These are phyloP conservation scores for Globisporangium alternatum DNA, from an alignment of 352 stramenopile species.

Conservation along the genomic window DNA sequence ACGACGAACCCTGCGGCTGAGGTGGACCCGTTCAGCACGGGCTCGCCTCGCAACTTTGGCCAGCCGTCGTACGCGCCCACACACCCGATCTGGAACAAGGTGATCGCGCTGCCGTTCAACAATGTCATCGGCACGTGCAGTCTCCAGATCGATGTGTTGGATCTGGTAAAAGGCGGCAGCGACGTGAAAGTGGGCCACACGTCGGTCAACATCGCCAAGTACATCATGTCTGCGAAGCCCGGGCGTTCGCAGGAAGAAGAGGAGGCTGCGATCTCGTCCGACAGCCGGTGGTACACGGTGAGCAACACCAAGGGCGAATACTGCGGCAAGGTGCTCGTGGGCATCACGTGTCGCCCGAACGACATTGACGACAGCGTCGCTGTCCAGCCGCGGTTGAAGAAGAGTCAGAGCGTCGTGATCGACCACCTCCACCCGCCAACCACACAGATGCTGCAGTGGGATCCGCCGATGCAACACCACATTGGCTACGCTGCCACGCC, in stretches of 20 bases:
- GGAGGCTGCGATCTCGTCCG: conserved; percentile 64
- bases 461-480: conserved; percentile 24
- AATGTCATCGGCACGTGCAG: conserved; percentile 74
- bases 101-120: conserved; percentile 73
- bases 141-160: conserved; percentile 72
- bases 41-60: conserved; percentile 47
- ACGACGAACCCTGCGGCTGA: conserved; percentile 30
- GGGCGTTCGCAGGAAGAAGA: conserved; percentile 43
- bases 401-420: conserved; percentile 76
- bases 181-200: conserved; percentile 60
- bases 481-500: conserved; percentile 36
- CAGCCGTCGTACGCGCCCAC: conserved; percentile 61
- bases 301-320: conserved; percentile 86
- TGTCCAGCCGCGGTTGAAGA: conserved; percentile 62
- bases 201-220: conserved; percentile 79
- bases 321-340: conserved; percentile 80
- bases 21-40: conserved; percentile 50
- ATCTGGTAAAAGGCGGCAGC: conserved; percentile 39
- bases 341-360: conserved; percentile 61
- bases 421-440: conserved; percentile 65
- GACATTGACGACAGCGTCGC: conserved; percentile 23
- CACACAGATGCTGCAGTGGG: conserved; percentile 76
- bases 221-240: conserved; percentile 61
- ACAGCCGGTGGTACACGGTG: conserved; percentile 82
- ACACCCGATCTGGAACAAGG: conserved; percentile 81